Percentiles rank a stretch among this genome's conserved stretches.
phyloP scores from a whole-genome alignment of 352 stramenopile genomes.

The Peronosclerospora sorghi region DNA sequence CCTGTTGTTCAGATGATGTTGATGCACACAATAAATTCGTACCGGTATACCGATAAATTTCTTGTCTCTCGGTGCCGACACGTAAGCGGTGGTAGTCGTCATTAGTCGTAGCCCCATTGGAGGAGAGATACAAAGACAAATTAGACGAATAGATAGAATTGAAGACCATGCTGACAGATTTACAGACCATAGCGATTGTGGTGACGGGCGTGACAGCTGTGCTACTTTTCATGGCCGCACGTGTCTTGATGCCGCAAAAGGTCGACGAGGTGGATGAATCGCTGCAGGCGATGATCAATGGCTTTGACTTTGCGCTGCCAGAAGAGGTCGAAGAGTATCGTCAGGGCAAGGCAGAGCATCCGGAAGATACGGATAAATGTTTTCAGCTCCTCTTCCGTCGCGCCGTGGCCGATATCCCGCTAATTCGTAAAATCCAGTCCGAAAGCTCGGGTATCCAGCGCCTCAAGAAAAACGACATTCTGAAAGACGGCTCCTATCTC shows the following conservation, averaged over 20 bases:
- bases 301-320: slow-evolving; percentile 79
- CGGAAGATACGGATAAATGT: slow-evolving; percentile 49
- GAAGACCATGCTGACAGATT: slow-evolving; percentile 44
- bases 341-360: slow-evolving; percentile 52
- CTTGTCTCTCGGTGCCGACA: slow-evolving; percentile 11
- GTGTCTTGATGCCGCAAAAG: slow-evolving; percentile 63
- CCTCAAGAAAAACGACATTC: slow-evolving; percentile 81
- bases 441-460: slow-evolving; percentile 77
- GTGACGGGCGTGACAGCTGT: slow-evolving; percentile 48
- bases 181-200: slow-evolving; percentile 58
- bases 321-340: slow-evolving; percentile 74
- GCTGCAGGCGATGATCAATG: slow-evolving; percentile 83
- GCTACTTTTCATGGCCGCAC: slow-evolving; percentile 52
- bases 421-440: slow-evolving; percentile 84
- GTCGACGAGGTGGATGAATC: slow-evolving; percentile 60
- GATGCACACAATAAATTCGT: background rate
- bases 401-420: slow-evolving; percentile 69
- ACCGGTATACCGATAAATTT: slow-evolving; percentile 1
- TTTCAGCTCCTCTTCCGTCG: slow-evolving; percentile 80
- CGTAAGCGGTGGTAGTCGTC: slow-evolving; percentile 19
- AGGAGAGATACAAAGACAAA: slow-evolving; percentile 2
- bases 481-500: slow-evolving; percentile 80
- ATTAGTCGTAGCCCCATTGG: slow-evolving; percentile 2
- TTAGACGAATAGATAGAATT: slow-evolving; percentile 1
- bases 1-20: background rate